Conservation (phyloP, 768 basidiomycete species). For the Naganishia antarctica region DNA sequence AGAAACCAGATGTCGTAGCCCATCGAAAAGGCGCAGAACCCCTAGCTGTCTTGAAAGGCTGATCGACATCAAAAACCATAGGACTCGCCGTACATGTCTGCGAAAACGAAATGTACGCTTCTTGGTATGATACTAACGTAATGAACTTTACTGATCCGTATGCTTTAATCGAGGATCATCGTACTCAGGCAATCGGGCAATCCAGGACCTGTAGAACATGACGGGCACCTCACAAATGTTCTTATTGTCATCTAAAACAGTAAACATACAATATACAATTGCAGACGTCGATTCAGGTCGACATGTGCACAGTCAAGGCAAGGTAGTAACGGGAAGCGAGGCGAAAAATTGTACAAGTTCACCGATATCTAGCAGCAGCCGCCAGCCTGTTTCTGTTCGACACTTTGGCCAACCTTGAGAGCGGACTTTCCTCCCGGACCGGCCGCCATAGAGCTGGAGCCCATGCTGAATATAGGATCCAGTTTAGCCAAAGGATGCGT, state of each 20-base stretch:
- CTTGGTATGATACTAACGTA: no score
- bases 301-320: background rate
- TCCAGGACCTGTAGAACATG: no score
- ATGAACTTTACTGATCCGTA: no score
- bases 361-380: slow-evolving; percentile 42
- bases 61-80: no score
- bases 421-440: slow-evolving; percentile 46
- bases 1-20: no score
- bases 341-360: background rate
- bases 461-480: slow-evolving; percentile 36
- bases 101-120: no score
- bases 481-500: background rate
- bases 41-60: no score
- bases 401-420: slow-evolving; percentile 47
- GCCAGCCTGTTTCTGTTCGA: slow-evolving; percentile 47
- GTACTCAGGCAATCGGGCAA: no score
- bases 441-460: slow-evolving; percentile 45
- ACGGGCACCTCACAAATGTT: slow-evolving; percentile 6
- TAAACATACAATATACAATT: slow-evolving; percentile 19
- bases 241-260: slow-evolving; percentile 20
- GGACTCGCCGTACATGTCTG: no score
- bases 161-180: no score
- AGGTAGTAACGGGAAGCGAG: no score
- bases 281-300: background rate
- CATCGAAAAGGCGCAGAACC: no score